A percentile compares a stretch with the other conserved stretches of the same genome.
These are phyloP conservation scores for Colletotrichum sidae DNA, from an alignment of 2,329 filamentous ascomycete species.

Conservation along the genomic window DNA sequence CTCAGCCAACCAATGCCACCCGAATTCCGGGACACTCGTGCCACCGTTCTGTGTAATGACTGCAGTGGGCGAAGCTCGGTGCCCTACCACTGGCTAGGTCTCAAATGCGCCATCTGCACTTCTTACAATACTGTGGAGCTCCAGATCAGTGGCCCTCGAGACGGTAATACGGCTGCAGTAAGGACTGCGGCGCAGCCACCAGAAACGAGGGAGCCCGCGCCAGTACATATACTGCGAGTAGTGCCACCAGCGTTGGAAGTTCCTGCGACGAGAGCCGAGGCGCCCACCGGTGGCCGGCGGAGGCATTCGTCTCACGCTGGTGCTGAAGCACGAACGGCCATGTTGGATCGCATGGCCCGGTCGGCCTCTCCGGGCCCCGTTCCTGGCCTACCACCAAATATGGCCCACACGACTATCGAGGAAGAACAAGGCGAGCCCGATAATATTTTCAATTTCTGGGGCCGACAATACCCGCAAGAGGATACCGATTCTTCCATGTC, in stretches of 20 bases:
- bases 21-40: slow-evolving; percentile 83
- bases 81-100: slow-evolving; percentile 91
- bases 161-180: background rate
- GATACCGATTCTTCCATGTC: slow-evolving; percentile 52
- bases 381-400: slow-evolving; percentile 21
- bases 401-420: slow-evolving; percentile 46
- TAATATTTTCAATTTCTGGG: slow-evolving; percentile 65
- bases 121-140: slow-evolving; percentile 78
- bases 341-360: slow-evolving; percentile 54
- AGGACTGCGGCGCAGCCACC: slow-evolving; percentile 1
- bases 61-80: slow-evolving; percentile 90
- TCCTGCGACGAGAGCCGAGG: slow-evolving; percentile 1
- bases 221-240: background rate
- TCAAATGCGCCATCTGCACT: slow-evolving; percentile 83
- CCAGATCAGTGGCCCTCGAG: slow-evolving; percentile 63
- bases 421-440: slow-evolving; percentile 54
- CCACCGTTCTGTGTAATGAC: slow-evolving; percentile 92
- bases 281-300: slow-evolving; percentile 41
- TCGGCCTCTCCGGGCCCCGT: slow-evolving; percentile 30
- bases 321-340: slow-evolving; percentile 45
- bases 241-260: background rate
- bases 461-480: slow-evolving; percentile 59
- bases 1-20: slow-evolving; percentile 90
- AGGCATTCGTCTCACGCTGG: slow-evolving; percentile 53
- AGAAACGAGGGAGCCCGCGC: background rate